Percentiles rank a stretch among this genome's conserved stretches.
Evolutionary conservation across 75 land plant genomes (phyloP).

Genomic region (Sequoiadendron giganteum): DNA sequence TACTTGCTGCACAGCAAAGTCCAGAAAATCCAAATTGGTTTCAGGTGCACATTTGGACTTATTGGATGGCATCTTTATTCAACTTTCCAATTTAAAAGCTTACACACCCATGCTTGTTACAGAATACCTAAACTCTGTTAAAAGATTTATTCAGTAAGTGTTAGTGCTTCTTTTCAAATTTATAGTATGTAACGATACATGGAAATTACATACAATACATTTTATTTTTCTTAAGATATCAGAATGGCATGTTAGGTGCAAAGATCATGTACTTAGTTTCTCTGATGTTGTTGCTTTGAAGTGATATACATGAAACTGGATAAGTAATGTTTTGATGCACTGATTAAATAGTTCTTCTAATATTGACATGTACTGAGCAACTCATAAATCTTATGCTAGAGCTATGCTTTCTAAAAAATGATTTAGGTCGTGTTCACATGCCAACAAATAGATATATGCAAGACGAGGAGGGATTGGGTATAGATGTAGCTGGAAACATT

Average conservation of each 20-base stretch:
- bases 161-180: background rate
- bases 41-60: slow-evolving; percentile 52
- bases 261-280: background rate
- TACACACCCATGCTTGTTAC: background rate
- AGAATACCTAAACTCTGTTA: background rate
- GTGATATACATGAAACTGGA: background rate
- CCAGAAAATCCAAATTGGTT: slow-evolving; percentile 99
- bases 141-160: background rate
- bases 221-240: background rate
- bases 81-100: slow-evolving; percentile 1
- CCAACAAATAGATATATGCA: background rate
- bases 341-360: background rate
- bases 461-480: background rate
- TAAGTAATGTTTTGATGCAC: background rate
- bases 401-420: background rate
- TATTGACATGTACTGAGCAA: background rate
- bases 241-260: background rate
- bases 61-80: background rate
- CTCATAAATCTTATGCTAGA: background rate
- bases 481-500: background rate
- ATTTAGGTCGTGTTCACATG: background rate
- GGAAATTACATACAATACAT: background rate
- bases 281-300: background rate
- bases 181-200: background rate
- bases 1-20: slow-evolving; percentile 99